These are phyloP conservation scores for Aurifilum marmelostoma DNA, from an alignment of 2,329 filamentous ascomycete genomes.

Conservation along the genomic window DNA sequence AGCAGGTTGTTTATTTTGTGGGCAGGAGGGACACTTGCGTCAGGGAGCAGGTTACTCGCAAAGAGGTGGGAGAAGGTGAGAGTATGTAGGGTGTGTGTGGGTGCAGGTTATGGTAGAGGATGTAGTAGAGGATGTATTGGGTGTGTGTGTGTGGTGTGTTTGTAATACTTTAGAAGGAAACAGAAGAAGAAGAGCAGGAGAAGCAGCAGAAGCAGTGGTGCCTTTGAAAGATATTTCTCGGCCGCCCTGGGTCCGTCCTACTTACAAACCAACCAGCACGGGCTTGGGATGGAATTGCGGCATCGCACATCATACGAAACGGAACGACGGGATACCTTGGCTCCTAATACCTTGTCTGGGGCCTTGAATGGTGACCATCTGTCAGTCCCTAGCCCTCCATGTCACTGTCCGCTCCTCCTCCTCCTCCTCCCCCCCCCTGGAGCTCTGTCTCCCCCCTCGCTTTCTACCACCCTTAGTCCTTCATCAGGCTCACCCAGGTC, in stretches of 20 bases:
- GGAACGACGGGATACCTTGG: conserved; percentile 20
- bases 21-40: not conserved
- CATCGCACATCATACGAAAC: conserved; percentile 15
- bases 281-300: conserved; percentile 19
- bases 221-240: conserved; percentile 15
- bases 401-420: not conserved
- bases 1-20: not conserved
- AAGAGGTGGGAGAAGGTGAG: not conserved
- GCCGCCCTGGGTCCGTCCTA: conserved; percentile 23
- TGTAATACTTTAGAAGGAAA: conserved; percentile 1
- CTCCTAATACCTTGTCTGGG: conserved; percentile 19
- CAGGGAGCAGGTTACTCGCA: conserved; percentile 13
- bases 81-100: not conserved
- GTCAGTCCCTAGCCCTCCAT: not conserved
- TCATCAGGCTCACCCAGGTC: not conserved
- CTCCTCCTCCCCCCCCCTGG: too few species aligned
- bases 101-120: not conserved
- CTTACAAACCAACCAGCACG: conserved; percentile 14
- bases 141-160: not conserved
- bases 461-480: not conserved
- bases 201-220: conserved; percentile 5
- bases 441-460: too few species aligned
- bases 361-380: not conserved
- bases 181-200: not conserved
- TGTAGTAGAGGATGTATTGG: not conserved